Percentiles rank a stretch among this genome's conserved stretches.
These are phyloP conservation scores for Cardamine chenopodiifolia DNA, from an alignment of 345 rosid genomes.

Conservation along the genomic window DNA sequence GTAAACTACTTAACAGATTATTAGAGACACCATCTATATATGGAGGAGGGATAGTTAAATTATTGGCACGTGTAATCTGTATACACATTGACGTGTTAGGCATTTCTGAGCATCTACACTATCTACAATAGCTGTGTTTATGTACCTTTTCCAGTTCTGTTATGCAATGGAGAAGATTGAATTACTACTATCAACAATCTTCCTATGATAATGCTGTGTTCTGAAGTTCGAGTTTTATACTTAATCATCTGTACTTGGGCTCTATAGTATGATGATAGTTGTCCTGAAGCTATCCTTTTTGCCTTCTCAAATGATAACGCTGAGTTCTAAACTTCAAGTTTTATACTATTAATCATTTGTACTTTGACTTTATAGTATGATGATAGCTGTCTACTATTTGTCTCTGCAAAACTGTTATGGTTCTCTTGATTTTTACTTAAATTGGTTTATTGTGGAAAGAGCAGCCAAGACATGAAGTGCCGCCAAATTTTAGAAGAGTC, in stretches of 20 bases:
- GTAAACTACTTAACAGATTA: neutral
- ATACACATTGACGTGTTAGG: neutral
- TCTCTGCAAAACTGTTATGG: neutral
- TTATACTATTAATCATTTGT: neutral
- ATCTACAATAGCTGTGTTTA: neutral
- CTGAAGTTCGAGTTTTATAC: neutral
- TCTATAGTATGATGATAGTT: neutral
- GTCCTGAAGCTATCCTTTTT: conserved; percentile 3
- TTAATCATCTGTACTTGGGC: neutral
- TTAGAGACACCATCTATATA: neutral
- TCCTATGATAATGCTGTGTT: neutral
- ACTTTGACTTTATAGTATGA: neutral
- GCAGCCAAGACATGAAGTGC: conserved; percentile 77
- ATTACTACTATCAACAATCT: conserved; percentile 1
- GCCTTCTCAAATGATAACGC: neutral
- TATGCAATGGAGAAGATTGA: neutral
- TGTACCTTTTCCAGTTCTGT: neutral
- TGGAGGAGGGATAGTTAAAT: conserved; percentile 2
- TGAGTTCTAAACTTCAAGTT: neutral
- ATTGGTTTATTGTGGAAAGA: conserved; percentile 35
- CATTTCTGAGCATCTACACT: neutral
- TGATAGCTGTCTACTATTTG: neutral
- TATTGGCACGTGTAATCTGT: conserved; percentile 15
- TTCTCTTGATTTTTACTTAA: conserved; percentile 17
- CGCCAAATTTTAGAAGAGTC: conserved; percentile 69